phyloP scores from a whole-genome alignment of 2,329 filamentous ascomycete species.

The Epichloe glyceriae region DNA sequence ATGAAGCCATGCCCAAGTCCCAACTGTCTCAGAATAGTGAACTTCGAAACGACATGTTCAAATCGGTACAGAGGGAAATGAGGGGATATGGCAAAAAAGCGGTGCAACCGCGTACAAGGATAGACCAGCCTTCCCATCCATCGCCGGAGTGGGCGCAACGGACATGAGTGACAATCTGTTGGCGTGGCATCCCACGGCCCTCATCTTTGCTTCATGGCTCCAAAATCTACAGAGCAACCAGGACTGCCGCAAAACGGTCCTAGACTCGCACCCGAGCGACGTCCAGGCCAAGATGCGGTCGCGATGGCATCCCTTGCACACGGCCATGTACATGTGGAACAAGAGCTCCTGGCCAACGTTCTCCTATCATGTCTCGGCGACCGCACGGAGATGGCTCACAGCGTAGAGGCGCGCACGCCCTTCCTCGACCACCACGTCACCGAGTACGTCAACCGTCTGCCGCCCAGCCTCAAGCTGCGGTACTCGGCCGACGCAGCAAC shows the following conservation, averaged over 20 bases:
- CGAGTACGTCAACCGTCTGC: conserved; percentile 7
- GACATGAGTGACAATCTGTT: not conserved
- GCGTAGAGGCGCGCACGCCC: conserved; percentile 22
- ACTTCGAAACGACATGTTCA: not conserved
- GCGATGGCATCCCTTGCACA: conserved; percentile 5
- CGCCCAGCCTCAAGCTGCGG: conserved; percentile 6
- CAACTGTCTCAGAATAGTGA: conserved; percentile 6
- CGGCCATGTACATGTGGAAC: conserved; percentile 4
- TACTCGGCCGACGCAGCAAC: not conserved
- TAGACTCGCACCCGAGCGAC: not conserved
- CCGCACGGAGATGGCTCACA: conserved; percentile 23
- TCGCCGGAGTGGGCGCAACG: not conserved
- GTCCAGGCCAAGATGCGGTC: not conserved
- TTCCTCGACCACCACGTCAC: conserved; percentile 17
- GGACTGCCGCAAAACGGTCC: not conserved
- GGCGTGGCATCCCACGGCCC: not conserved
- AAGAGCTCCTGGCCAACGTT: conserved; percentile 13
- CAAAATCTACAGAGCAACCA: not conserved
- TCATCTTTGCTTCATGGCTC: not conserved
- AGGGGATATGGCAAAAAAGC: not conserved
- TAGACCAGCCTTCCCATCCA: not conserved
- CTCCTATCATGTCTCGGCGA: conserved; percentile 20
- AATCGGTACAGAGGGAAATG: not conserved
- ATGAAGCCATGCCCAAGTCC: conserved; percentile 22
- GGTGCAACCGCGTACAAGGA: not conserved